Evolutionary conservation across 1,139 yeast genomes (phyloP).

Genomic region (Pichia sp.): DNA sequence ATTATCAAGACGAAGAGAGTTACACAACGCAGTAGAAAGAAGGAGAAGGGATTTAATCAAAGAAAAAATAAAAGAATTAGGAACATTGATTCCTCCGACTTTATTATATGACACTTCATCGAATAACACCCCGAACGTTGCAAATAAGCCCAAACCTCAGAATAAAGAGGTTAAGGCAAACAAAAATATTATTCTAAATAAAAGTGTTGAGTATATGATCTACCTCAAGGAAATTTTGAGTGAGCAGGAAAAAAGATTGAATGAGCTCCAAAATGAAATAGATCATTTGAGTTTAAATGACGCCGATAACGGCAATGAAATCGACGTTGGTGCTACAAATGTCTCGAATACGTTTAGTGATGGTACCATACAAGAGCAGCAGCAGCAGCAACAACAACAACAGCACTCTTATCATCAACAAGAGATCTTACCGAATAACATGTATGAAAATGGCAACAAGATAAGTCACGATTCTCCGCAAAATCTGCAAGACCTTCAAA

Average conservation of each 20-base stretch:
- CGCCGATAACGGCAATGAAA: neutral
- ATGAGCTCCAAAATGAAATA: conserved; percentile 20
- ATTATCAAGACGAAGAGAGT: conserved; percentile 59
- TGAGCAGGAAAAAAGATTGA: conserved; percentile 32
- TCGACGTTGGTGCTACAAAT: neutral
- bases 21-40: conserved; percentile 77
- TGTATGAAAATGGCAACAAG: neutral
- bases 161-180: conserved; percentile 66
- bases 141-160: conserved; percentile 24
- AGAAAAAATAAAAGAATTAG: conserved; percentile 66
- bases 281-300: conserved; percentile 5
- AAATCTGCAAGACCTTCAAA: neutral
- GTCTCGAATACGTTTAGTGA: neutral
- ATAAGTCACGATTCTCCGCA: neutral
- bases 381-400: neutral
- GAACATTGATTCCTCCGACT: conserved; percentile 64
- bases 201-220: conserved; percentile 59
- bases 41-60: conserved; percentile 72
- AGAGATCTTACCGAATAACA: too few relatives aligned
- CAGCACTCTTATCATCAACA: neutral
- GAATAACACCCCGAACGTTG: too few relatives aligned
- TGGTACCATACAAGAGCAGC: neutral
- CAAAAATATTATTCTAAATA: conserved; percentile 58
- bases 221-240: conserved; percentile 41
- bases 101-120: conserved; percentile 40